Evolutionary conservation across 306 rosid species (phyloP), one percentile per base, ranked within the genome.

Genomic region (Fragaria vesca): DNA sequence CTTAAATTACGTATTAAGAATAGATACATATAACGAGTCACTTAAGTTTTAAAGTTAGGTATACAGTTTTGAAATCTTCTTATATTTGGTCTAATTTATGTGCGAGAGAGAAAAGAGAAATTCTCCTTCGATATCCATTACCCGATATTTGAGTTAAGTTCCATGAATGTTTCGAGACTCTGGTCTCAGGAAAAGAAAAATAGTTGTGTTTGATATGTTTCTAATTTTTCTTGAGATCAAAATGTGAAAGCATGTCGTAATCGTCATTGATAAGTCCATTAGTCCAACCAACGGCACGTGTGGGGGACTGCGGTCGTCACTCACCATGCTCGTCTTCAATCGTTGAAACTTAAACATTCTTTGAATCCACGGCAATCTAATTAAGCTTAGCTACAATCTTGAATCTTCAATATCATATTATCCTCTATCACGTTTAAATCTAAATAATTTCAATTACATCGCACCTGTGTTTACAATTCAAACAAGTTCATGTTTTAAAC

Each of bases 251-350:
- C 67, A 65, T 8, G 46, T 66, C 47, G 11, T 6, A 5, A 66
- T 66, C 7, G 6, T 34, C 0, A 2, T 38, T 18, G 48, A 15
- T 15, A 5, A 21, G n/a, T 1, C 18, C 9, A 12, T 0, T 65
- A 65, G 70, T 66, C 47, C 71, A 66, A 18, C 47, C 71, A 66
- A 18, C 0, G 71, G 71, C 71, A 66, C 71, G 71, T 36, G 71
- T 66, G 71, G 16, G 70, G 21, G 70, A 34, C 70, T 66, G 47
- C 47, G 11, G 70, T 36, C 70, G 47, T 66, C 70, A 36, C 28
- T 4, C 26, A 17, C 48, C 47, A 66, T 24, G 47, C 71, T 20
- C 48, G 30, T 66, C 71, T 66, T 66, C 71, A 66, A 18, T 10
- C 47, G 71, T 66, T 36, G 71, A 66, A 38, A 17, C 4, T 17